Evolutionary conservation across 176 grass and related monocot genomes (phyloP).

Genomic region (Metroxylon sagu): DNA sequence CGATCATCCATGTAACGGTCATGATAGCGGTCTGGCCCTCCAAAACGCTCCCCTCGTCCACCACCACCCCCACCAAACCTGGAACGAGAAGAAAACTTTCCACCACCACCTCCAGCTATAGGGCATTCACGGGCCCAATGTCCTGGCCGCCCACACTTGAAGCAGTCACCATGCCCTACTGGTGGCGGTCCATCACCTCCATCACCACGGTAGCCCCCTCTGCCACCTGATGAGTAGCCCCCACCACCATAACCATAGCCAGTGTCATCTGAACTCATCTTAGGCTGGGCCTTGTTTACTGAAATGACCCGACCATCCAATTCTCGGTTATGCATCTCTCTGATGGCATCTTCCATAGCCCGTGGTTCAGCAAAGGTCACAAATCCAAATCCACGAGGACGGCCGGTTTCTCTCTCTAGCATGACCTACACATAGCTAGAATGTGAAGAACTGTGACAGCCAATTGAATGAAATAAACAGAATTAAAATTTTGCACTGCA

Average conservation of each 20-base stretch:
- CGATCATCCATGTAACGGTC: conserved; percentile 51
- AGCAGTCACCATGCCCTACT: conserved; percentile 37
- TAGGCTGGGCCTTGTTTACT: conserved; percentile 68
- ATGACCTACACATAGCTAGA: conserved; percentile 49
- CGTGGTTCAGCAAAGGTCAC: conserved; percentile 61
- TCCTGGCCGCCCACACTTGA: conserved; percentile 58
- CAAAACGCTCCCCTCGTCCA: conserved; percentile 54
- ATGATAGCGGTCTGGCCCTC: conserved; percentile 68
- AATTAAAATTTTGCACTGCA: no score
- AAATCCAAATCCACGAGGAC: conserved; percentile 79
- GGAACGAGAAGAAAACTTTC: conserved; percentile 40
- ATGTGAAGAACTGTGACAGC: not conserved
- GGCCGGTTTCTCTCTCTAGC: conserved; percentile 60
- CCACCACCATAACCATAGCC: conserved; percentile 36
- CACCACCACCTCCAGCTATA: conserved; percentile 32
- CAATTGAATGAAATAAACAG: not conserved
- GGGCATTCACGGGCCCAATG: conserved; percentile 69
- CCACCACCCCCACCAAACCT: conserved; percentile 56
- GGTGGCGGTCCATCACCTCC: conserved; percentile 43
- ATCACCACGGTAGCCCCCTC: conserved; percentile 57
- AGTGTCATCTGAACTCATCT: conserved; percentile 49
- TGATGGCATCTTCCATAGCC: conserved; percentile 51
- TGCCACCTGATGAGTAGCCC: conserved; percentile 41
- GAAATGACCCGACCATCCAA: conserved; percentile 66
- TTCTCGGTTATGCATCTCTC: conserved; percentile 54